phyloP scores from a whole-genome alignment of 2,329 filamentous ascomycete genomes.

The Claviceps sp. region DNA sequence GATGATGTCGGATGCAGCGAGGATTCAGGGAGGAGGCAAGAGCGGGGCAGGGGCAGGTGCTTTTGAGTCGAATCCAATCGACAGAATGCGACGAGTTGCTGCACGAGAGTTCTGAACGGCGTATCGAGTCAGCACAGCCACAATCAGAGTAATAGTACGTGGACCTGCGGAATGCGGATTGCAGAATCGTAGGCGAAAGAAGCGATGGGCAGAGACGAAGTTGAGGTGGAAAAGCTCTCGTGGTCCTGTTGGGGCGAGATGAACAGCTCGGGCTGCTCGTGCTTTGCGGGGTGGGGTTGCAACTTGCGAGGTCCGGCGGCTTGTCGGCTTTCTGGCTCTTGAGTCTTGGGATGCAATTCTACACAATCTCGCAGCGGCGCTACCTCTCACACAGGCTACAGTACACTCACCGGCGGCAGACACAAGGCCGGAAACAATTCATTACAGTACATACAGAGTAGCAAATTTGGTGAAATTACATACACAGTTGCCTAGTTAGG shows the following conservation, averaged over 20 bases:
- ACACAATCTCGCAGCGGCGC: not conserved
- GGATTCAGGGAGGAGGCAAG: not conserved
- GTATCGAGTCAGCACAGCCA: not conserved
- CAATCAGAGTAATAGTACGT: not conserved
- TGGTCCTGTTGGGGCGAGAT: not conserved
- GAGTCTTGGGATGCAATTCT: not conserved
- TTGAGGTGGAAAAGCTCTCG: not conserved
- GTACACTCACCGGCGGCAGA: no score
- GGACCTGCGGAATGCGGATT: not conserved
- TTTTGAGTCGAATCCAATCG: not conserved
- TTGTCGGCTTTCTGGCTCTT: not conserved
- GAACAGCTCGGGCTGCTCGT: not conserved
- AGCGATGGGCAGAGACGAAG: not conserved
- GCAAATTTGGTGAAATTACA: no score
- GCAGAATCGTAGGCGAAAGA: not conserved
- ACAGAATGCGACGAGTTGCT: not conserved
- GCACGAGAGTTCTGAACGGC: not conserved
- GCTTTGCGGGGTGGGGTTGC: not conserved
- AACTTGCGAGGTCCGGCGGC: not conserved
- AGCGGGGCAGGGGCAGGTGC: slow-evolving; percentile 6
- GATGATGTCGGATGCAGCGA: no score
- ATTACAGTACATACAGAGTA: no score
- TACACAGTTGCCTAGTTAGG: no score
- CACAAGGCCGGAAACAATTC: no score
- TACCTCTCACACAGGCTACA: no score